phyloP scores from a whole-genome alignment of 257 asterid genomes.

The Nicotiana tomentosiformis region DNA sequence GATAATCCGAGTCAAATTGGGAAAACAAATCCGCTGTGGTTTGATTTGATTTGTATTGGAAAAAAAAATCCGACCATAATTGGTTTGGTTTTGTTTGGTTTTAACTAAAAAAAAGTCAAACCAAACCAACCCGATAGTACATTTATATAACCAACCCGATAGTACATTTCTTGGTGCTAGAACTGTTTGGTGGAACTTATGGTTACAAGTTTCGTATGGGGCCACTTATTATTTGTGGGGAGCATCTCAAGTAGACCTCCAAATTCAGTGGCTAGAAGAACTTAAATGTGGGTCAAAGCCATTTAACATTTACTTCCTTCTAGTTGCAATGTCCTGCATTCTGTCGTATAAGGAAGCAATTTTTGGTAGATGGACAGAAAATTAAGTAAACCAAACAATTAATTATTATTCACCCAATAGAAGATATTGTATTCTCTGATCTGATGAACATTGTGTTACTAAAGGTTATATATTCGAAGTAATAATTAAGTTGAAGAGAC shows the following conservation, averaged over 20 bases:
- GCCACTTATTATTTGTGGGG: slow-evolving; percentile 8
- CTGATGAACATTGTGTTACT: not conserved
- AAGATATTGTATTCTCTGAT: not conserved
- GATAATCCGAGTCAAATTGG: no score
- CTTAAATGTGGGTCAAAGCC: not conserved
- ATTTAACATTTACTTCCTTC: slow-evolving; percentile 1
- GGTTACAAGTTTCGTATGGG: slow-evolving; percentile 13
- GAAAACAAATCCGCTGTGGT: no score
- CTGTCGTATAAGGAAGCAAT: not conserved
- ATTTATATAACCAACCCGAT: no score
- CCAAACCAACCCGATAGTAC: no score
- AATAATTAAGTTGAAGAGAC: no score
- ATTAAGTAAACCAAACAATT: not conserved
- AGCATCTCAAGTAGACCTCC: slow-evolving; percentile 10
- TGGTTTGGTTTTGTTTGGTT: no score
- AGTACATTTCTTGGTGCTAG: slow-evolving; percentile 10
- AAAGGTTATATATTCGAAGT: no score
- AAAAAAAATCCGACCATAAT: no score
- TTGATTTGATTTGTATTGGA: no score
- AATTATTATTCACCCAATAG: not conserved
- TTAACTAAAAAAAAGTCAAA: no score
- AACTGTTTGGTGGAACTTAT: slow-evolving; percentile 15
- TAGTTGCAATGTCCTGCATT: not conserved
- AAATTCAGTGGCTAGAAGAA: slow-evolving; percentile 10
- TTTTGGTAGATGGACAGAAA: not conserved